phyloP scores from a whole-genome alignment of 805 yeast species.

The Saturnispora silvae region DNA sequence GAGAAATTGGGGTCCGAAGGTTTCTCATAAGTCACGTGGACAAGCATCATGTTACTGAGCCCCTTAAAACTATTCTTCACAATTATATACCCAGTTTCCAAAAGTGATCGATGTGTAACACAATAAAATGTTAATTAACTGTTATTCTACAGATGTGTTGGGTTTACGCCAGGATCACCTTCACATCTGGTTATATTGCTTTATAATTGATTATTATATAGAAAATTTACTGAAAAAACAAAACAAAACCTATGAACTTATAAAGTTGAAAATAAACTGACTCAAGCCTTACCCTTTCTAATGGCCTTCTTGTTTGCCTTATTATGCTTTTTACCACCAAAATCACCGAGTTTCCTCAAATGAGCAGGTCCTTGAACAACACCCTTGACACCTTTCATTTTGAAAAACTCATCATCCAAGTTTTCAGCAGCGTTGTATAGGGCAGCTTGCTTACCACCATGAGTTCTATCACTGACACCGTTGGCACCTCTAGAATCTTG shows the following conservation, averaged over 20 bases:
- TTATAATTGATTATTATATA: no score
- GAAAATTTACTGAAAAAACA: no score
- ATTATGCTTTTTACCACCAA: slow-evolving; percentile 71
- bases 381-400: slow-evolving; percentile 54
- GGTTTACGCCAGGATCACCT: no score
- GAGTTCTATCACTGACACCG: slow-evolving; percentile 31
- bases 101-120: no score
- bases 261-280: no score
- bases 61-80: no score
- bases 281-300: slow-evolving; percentile 11
- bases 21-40: slow-evolving; percentile 8
- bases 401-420: slow-evolving; percentile 78
- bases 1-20: slow-evolving; percentile 45
- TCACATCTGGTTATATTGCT: no score
- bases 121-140: no score
- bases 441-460: slow-evolving; percentile 80
- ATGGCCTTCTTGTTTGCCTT: slow-evolving; percentile 29
- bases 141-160: no score
- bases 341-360: slow-evolving; percentile 35
- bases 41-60: not conserved
- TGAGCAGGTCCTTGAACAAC: slow-evolving; percentile 68
- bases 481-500: slow-evolving; percentile 36
- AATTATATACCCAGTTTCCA: no score
- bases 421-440: slow-evolving; percentile 70
- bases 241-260: no score